Conservation (phyloP, 495 filamentous ascomycete species). For the Daldinia childiae region DNA sequence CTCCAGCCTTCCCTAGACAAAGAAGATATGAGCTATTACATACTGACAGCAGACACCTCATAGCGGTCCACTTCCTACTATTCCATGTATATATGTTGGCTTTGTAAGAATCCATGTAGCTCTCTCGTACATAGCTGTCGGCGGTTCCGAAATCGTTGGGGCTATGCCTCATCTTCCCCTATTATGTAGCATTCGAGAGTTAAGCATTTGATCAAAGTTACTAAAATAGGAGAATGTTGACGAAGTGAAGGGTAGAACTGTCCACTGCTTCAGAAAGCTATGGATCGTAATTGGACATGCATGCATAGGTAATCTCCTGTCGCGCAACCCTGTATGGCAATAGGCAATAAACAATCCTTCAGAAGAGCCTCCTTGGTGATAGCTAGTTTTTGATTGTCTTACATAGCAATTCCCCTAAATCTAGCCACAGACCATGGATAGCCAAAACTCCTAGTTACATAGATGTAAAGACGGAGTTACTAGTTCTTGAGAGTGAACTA, state of each 20-base stretch:
- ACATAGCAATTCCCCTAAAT: background rate
- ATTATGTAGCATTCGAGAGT: background rate
- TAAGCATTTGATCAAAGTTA: background rate
- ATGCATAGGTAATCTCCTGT: conserved; percentile 1
- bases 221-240: background rate
- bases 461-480: background rate
- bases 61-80: background rate
- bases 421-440: background rate
- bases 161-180: background rate
- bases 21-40: background rate
- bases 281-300: background rate
- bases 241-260: background rate
- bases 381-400: background rate
- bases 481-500: background rate
- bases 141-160: background rate
- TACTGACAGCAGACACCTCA: background rate
- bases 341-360: background rate
- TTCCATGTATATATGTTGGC: background rate
- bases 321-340: background rate
- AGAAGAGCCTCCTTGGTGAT: background rate
- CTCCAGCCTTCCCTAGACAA: background rate
- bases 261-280: background rate
- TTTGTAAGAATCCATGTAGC: background rate
- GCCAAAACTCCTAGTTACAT: background rate
- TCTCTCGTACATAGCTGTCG: background rate